A percentile compares a stretch with the other conserved stretches of the same genome.
Conservation (phyloP, 2,329 filamentous ascomycete genomes). For the Sporothrix curviconia region DNA sequence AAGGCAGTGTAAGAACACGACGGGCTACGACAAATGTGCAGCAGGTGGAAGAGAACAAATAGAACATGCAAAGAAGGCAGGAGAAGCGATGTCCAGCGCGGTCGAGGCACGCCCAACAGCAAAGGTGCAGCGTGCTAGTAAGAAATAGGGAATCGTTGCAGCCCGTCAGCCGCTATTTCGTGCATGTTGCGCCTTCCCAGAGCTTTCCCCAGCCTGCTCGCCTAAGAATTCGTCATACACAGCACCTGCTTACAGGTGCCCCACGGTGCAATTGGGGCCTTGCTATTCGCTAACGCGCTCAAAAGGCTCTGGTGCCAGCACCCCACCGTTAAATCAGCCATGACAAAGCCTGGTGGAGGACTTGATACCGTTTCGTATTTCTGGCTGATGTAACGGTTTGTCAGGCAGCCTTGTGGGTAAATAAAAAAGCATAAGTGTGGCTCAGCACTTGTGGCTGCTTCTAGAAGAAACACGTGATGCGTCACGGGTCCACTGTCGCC, state of each 20-base stretch:
- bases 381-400: slow-evolving; percentile 17
- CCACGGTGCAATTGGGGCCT: background rate
- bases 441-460: background rate
- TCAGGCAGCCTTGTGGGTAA: slow-evolving; percentile 2
- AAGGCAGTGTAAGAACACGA: background rate
- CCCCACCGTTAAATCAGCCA: slow-evolving; percentile 21
- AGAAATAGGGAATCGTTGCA: slow-evolving; percentile 11
- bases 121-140: background rate
- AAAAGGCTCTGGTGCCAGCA: background rate
- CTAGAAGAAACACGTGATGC: slow-evolving; percentile 8
- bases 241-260: background rate
- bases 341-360: slow-evolving; percentile 15
- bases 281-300: background rate
- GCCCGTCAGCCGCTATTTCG: background rate
- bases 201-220: background rate
- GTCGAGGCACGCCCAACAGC: too few relatives aligned
- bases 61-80: too few relatives aligned
- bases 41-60: too few relatives aligned
- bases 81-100: background rate
- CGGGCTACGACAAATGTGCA: too few relatives aligned
- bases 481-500: too few relatives aligned
- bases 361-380: background rate
- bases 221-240: slow-evolving; percentile 13
- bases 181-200: background rate
- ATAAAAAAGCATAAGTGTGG: too few relatives aligned